Conservation (phyloP, 352 stramenopile genomes). For the Pythium myriotylum region DNA sequence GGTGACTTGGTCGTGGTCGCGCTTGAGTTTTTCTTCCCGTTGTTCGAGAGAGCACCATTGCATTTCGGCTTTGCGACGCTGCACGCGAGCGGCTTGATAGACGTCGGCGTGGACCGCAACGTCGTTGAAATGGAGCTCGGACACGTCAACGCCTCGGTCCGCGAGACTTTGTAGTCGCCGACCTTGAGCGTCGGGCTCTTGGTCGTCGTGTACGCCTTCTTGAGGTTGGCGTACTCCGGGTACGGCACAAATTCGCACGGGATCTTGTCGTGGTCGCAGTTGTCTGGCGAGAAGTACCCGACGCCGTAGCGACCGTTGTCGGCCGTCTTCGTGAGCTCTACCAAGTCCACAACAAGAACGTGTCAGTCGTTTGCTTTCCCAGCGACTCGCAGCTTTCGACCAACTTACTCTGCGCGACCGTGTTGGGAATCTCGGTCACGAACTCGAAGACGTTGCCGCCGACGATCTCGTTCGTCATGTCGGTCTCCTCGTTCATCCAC, state of each 20-base stretch:
- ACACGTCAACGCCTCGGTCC: conserved; percentile 29
- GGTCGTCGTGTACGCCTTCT: conserved; percentile 52
- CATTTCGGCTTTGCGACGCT: conserved; percentile 30
- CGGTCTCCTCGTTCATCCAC: conserved; percentile 42
- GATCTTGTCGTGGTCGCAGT: conserved; percentile 42
- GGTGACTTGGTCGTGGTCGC: conserved; percentile 1
- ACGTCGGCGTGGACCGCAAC: conserved; percentile 22
- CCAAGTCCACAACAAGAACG: neutral
- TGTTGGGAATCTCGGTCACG: conserved; percentile 45
- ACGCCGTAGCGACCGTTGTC: conserved; percentile 47
- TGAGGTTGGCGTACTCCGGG: conserved; percentile 48
- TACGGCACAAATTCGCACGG: conserved; percentile 44
- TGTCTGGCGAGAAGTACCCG: conserved; percentile 44
- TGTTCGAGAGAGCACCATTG: conserved; percentile 24
- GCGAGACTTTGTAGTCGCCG: conserved; percentile 29
- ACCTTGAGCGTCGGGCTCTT: conserved; percentile 37
- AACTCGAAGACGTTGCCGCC: conserved; percentile 42
- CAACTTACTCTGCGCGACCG: conserved; percentile 13
- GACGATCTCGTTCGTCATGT: conserved; percentile 8
- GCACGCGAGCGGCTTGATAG: conserved; percentile 24
- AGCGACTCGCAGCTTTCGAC: too few species aligned
- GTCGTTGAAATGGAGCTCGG: conserved; percentile 25
- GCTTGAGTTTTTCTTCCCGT: conserved; percentile 3
- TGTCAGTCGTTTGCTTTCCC: too few species aligned
- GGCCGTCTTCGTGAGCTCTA: conserved; percentile 31